Evolutionary conservation across 139 green algal species (phyloP).

Genomic region (Edaphochlamys debaryana): DNA sequence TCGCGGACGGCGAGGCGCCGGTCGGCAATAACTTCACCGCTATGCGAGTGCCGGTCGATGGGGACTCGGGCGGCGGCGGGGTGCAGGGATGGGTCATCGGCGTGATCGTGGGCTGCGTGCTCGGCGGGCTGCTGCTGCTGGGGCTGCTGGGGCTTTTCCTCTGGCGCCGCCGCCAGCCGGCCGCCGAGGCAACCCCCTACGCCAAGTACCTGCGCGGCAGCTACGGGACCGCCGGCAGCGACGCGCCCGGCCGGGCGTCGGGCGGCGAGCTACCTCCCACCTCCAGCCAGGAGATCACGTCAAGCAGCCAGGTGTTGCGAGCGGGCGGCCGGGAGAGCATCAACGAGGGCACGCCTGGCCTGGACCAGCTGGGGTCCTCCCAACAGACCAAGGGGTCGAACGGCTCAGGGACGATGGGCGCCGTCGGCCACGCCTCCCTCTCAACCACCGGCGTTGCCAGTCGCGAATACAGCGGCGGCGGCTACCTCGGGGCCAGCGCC

Average conservation of each 20-base stretch:
- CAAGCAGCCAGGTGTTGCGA: constrained; percentile 32
- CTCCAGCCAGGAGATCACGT: constrained; percentile 16
- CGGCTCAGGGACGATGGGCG: not conserved
- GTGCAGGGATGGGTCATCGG: not conserved
- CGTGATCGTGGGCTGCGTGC: constrained; percentile 5
- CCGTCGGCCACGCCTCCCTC: not conserved
- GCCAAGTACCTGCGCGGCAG: constrained; percentile 4
- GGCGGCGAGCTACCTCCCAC: not conserved
- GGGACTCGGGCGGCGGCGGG: not conserved
- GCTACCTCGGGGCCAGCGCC: too few relatives aligned
- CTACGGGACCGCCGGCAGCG: not conserved
- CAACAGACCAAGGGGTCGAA: not conserved
- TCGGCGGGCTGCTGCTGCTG: not conserved
- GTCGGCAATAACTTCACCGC: not conserved
- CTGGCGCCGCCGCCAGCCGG: not conserved
- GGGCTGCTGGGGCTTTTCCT: not conserved
- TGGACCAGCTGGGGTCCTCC: not conserved
- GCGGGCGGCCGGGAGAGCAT: not conserved
- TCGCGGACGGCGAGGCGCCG: not conserved
- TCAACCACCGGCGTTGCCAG: not conserved
- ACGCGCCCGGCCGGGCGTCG: not conserved
- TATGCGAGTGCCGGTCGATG: not conserved
- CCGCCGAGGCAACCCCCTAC: not conserved
- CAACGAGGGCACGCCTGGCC: too few relatives aligned
- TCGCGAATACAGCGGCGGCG: too few relatives aligned